phyloP scores from a whole-genome alignment of 305 asterid species.

The Rubia balearica region DNA sequence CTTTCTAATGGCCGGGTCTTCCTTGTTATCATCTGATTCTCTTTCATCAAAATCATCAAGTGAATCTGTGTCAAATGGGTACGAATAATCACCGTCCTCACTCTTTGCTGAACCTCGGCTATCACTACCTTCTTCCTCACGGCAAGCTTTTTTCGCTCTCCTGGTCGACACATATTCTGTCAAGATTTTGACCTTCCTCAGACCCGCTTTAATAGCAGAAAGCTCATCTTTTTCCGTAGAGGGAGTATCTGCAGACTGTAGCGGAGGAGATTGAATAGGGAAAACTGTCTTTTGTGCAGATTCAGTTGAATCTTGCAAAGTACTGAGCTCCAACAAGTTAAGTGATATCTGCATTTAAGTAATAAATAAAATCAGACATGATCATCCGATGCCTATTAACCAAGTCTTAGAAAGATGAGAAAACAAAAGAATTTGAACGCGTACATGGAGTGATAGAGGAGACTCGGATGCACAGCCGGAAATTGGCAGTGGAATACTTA shows the following conservation, averaged over 20 bases:
- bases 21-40: conserved; percentile 70
- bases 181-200: conserved; percentile 77
- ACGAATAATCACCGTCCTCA: conserved; percentile 75
- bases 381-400: not conserved
- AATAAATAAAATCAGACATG: conserved; percentile 15
- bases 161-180: conserved; percentile 77
- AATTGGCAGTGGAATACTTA: conserved; percentile 56
- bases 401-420: not conserved
- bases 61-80: conserved; percentile 74
- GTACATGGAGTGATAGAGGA: conserved; percentile 52
- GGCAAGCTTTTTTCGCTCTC: conserved; percentile 76
- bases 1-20: conserved; percentile 53
- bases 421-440: not conserved
- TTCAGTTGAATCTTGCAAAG: conserved; percentile 53
- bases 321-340: conserved; percentile 50
- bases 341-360: conserved; percentile 56
- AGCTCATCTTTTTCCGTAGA: conserved; percentile 74
- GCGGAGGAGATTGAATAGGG: conserved; percentile 47
- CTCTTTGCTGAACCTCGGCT: conserved; percentile 67
- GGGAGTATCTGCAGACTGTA: conserved; percentile 40
- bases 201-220: conserved; percentile 90
- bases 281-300: conserved; percentile 38
- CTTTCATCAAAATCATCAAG: conserved; percentile 67
- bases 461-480: conserved; percentile 35
- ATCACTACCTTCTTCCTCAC: conserved; percentile 73